Conservation (phyloP, 140 eudicot genomes). For the Erigeron philadelphicus region DNA sequence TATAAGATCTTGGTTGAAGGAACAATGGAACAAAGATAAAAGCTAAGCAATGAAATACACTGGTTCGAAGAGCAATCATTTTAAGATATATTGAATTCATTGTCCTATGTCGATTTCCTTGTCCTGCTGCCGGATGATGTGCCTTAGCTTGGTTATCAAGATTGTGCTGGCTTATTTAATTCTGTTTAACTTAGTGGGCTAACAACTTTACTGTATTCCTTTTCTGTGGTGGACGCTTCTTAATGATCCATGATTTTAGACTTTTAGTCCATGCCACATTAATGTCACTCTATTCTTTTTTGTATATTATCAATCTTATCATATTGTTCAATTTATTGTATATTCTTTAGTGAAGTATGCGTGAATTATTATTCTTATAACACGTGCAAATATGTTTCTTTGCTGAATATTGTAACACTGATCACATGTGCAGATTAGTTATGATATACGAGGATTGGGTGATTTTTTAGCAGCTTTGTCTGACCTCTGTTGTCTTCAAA, state of each 20-base stretch:
- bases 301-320: not conserved
- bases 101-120: not conserved
- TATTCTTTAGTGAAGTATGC: slow-evolving; percentile 12
- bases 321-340: not conserved
- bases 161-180: not conserved
- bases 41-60: not conserved
- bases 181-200: not conserved
- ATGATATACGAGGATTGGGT: slow-evolving; percentile 44
- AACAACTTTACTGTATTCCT: not conserved
- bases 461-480: slow-evolving; percentile 50
- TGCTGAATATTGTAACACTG: slow-evolving; percentile 16
- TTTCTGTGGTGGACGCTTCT: not conserved
- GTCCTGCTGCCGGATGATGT: not conserved
- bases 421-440: slow-evolving; percentile 47
- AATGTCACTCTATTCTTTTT: not conserved
- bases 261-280: not conserved
- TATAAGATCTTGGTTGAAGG: slow-evolving; percentile 12
- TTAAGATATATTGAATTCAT: not conserved
- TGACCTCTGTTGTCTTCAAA: slow-evolving; percentile 57
- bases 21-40: not conserved
- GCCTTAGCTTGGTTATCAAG: not conserved
- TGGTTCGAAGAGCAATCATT: not conserved
- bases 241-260: not conserved
- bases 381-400: slow-evolving; percentile 8
- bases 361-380: not conserved